Percentiles rank a stretch among this genome's conserved stretches.
These are phyloP conservation scores for Tolypocladium amazonense DNA, from an alignment of 2,329 filamentous ascomycete species.

Conservation along the genomic window DNA sequence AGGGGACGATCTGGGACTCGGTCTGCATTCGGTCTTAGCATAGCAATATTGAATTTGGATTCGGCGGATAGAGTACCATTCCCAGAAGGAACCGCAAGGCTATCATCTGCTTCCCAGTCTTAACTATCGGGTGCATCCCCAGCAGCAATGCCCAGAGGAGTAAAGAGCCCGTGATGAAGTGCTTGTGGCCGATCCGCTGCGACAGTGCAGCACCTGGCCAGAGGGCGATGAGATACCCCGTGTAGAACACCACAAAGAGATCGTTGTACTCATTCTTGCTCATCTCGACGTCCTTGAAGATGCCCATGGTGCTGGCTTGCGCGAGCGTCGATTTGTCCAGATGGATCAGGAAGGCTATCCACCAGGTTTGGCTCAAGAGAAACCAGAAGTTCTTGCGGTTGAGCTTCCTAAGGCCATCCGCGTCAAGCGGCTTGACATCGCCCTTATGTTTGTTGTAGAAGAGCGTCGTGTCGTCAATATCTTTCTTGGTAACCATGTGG, in stretches of 20 bases:
- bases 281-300: conserved; percentile 13
- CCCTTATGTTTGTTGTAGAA: conserved; percentile 13
- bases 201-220: conserved; percentile 12
- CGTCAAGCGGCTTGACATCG: conserved; percentile 3
- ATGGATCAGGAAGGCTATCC: conserved; percentile 13
- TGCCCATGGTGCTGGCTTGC: conserved; percentile 13
- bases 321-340: conserved; percentile 14
- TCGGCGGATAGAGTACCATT: conserved; percentile 4
- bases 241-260: conserved; percentile 12
- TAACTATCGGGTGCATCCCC: conserved; percentile 11
- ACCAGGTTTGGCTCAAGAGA: conserved; percentile 11
- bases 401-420: conserved; percentile 3
- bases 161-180: conserved; percentile 11
- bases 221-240: conserved; percentile 12
- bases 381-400: conserved; percentile 14
- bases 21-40: conserved; percentile 6
- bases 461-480: conserved; percentile 12
- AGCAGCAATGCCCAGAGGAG: conserved; percentile 12
- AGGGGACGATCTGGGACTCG: conserved; percentile 15
- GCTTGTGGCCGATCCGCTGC: conserved; percentile 12
- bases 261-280: conserved; percentile 11
- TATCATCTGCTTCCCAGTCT: conserved; percentile 11
- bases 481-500: conserved; percentile 6
- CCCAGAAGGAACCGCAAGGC: conserved; percentile 12
- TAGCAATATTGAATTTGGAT: background rate